Percentiles rank a stretch among this genome's conserved stretches.
These are phyloP conservation scores for Petunia hybrid DNA, from an alignment of 305 asterid species.

Conservation along the genomic window DNA sequence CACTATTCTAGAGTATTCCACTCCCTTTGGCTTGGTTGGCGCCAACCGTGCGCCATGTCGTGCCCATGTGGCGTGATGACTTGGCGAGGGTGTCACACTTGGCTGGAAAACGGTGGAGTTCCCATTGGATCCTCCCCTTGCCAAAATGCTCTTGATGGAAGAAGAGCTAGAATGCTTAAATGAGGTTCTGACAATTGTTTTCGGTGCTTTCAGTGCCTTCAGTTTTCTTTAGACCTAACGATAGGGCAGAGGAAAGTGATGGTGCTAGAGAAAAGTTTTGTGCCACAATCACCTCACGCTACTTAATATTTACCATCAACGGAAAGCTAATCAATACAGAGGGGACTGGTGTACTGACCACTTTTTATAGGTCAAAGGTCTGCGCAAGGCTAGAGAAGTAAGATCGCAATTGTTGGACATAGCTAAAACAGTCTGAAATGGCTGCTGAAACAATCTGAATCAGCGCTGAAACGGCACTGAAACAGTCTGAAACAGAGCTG, in stretches of 20 bases:
- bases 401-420: conserved; percentile 83
- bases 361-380: conserved; percentile 81
- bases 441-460: too few species aligned
- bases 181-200: conserved; percentile 88
- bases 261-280: conserved; percentile 88
- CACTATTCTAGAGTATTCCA: too few species aligned
- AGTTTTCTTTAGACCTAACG: conserved; percentile 87
- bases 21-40: too few species aligned
- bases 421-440: too few species aligned
- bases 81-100: too few species aligned
- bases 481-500: too few species aligned
- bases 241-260: conserved; percentile 92
- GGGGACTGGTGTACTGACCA: conserved; percentile 98
- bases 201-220: conserved; percentile 96
- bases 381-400: conserved; percentile 85
- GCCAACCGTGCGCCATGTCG: too few species aligned
- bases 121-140: conserved; percentile 91
- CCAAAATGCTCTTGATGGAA: conserved; percentile 88
- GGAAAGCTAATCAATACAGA: conserved; percentile 79
- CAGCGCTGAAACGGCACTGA: too few species aligned
- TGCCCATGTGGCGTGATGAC: too few species aligned
- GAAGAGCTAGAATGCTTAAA: conserved; percentile 72
- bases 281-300: conserved; percentile 85
- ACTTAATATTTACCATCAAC: conserved; percentile 86
- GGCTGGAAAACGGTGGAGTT: conserved; percentile 95